These are phyloP conservation scores for Rugonectria rugulosa DNA, from an alignment of 2,329 filamentous ascomycete genomes.

Conservation along the genomic window DNA sequence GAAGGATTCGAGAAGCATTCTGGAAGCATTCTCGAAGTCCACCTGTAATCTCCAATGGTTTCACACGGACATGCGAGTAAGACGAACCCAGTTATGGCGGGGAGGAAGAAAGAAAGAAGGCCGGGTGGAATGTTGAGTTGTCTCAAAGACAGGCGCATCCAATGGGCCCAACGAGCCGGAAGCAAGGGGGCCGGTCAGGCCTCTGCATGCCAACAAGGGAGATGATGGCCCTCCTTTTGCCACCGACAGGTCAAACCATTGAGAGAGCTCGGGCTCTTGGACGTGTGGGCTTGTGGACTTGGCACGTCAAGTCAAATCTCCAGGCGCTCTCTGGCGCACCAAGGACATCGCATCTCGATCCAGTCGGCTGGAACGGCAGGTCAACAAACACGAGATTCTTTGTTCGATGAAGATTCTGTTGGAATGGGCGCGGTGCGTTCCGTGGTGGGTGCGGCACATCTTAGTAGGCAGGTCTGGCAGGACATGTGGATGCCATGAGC, in stretches of 20 bases:
- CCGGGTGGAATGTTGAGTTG: no score
- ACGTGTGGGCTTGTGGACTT: neutral
- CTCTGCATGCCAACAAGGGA: neutral
- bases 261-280: no score
- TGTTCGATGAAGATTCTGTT: neutral
- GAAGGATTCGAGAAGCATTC: constrained; percentile 11
- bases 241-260: neutral
- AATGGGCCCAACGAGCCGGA: neutral
- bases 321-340: no score
- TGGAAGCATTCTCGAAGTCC: constrained; percentile 7
- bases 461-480: neutral
- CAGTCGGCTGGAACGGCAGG: neutral
- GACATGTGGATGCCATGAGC: neutral
- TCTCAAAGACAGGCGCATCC: neutral
- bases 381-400: neutral
- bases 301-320: neutral
- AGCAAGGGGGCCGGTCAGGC: no score
- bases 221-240: constrained; percentile 2
- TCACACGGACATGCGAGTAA: neutral
- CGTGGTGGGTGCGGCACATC: constrained; percentile 1
- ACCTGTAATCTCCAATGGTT: neutral
- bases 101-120: no score
- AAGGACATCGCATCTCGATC: neutral
- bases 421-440: neutral
- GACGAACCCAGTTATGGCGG: neutral